Percentiles rank a stretch among this genome's conserved stretches.
Evolutionary conservation across 108 stramenopile genomes (phyloP).

Genomic region (Schizochytrium sp.): DNA sequence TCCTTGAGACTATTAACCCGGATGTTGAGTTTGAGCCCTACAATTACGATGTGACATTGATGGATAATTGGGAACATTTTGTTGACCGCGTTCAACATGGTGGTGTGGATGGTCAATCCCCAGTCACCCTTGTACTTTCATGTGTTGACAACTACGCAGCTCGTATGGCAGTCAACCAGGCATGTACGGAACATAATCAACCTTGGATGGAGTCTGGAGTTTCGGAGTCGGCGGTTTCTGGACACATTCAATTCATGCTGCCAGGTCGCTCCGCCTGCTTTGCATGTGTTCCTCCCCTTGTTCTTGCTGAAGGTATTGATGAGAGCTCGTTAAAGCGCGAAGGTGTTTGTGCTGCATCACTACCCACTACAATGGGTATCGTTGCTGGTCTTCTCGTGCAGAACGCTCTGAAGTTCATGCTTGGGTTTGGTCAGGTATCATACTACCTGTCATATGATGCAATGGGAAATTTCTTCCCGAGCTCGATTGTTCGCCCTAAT

Average conservation of each 20-base stretch:
- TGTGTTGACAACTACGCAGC: constrained; percentile 65
- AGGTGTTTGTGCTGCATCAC: constrained; percentile 61
- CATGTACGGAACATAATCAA: constrained; percentile 55
- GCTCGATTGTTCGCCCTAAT: constrained; percentile 23
- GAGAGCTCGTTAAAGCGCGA: constrained; percentile 60
- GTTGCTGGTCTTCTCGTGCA: constrained; percentile 57
- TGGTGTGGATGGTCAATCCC: constrained; percentile 6
- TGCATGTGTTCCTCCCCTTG: constrained; percentile 61
- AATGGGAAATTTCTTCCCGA: constrained; percentile 22
- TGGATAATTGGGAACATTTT: constrained; percentile 59
- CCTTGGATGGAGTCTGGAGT: constrained; percentile 64
- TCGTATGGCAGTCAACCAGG: constrained; percentile 60
- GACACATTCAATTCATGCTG: constrained; percentile 61
- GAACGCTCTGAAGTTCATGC: constrained; percentile 58
- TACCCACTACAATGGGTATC: constrained; percentile 62
- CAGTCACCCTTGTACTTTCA: constrained; percentile 46
- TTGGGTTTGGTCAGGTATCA: constrained; percentile 48
- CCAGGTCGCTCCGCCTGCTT: constrained; percentile 63
- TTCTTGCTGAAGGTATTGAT: constrained; percentile 30
- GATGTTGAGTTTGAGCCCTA: constrained; percentile 53
- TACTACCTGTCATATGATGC: constrained; percentile 52
- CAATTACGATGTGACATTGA: constrained; percentile 43
- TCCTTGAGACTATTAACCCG: constrained; percentile 59
- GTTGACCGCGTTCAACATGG: constrained; percentile 53
- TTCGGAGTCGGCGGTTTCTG: constrained; percentile 50